A percentile compares a stretch with the other conserved stretches of the same genome.
Evolutionary conservation across 208 protist genomes (phyloP).

Genomic region (Vickermania ingenoplastis): DNA sequence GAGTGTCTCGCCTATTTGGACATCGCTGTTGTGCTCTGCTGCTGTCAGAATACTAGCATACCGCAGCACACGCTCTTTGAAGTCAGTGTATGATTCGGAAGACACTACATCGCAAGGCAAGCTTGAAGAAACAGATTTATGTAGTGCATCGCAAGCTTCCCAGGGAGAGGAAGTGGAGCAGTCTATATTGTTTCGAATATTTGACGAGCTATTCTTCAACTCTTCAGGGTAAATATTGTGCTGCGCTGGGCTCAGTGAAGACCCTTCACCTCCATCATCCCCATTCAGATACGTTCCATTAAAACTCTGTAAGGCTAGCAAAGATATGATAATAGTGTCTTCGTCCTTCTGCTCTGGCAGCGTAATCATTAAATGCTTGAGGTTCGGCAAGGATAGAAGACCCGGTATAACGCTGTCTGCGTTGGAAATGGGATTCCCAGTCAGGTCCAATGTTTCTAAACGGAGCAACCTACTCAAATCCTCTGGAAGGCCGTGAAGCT

Average conservation of each 20-base stretch:
- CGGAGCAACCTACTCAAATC: conserved; percentile 32
- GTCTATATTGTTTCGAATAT: too few species aligned
- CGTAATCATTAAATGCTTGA: conserved; percentile 39
- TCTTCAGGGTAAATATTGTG: conserved; percentile 7
- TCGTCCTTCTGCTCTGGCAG: conserved; percentile 50
- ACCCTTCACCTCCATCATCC: conserved; percentile 1
- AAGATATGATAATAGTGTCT: conserved; percentile 55
- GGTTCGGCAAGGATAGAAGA: conserved; percentile 30
- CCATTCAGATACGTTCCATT: conserved; percentile 41
- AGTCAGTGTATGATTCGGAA: conserved; percentile 52
- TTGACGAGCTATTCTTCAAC: too few species aligned
- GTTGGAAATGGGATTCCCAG: conserved; percentile 33
- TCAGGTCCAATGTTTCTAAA: conserved; percentile 40
- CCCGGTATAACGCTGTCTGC: conserved; percentile 37
- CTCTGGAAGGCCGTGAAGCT: conserved; percentile 31
- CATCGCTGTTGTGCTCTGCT: conserved; percentile 29
- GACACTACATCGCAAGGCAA: conserved; percentile 10
- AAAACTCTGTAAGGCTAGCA: conserved; percentile 41
- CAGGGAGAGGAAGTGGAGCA: conserved; percentile 6
- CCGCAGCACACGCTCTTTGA: conserved; percentile 47
- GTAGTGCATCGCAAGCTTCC: conserved; percentile 18
- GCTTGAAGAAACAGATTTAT: conserved; percentile 18
- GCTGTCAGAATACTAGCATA: conserved; percentile 53
- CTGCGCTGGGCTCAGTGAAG: not conserved
- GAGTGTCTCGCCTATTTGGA: conserved; percentile 58